Base-by-base conservation (phyloP, 805 yeast species). In the Candida berthetii region DNA sequence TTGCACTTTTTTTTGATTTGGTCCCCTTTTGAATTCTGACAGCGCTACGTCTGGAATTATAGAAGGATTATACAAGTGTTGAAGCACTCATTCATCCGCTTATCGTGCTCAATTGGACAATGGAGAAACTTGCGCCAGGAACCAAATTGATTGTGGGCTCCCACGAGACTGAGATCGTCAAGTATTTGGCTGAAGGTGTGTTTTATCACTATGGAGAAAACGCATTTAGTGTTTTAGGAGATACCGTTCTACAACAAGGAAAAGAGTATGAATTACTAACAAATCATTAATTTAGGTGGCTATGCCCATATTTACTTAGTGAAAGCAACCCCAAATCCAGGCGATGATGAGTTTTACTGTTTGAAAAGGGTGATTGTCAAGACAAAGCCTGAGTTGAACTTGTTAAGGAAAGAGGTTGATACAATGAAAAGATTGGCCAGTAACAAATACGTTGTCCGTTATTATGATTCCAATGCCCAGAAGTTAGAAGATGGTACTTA, bases 231-330 rank as follows among this genome's bases (percentile, higher is more conserved):
- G 9, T 13, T 22, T 28, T 28, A 28, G 31, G 5, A 8, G 31
- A 28, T 8, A n/a, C 11, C 32, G 6, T 15, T 29, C 11, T 14
- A 29, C 11, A 7, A 14, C 11, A 29, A 29, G 32, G 32, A 16
- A 17, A 8, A n/a, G 22, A 10, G 15, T 32, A 7, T 32, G 5
- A 18, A 32, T 18, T 32, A 8, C 15, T 10, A 13, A 13, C 24
- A 32, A 22, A 7, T 22, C 6, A 8, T 8, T 18, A 15, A 19
- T 19, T 10, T 16, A 54, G 85, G 88, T 44, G 95, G 93, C 4
- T 85, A 82, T 67, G 91, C 95, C 4, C 88, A 84, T 46, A 84
- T 85, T 16, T 85, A 85, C 58, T 68, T 72, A 29, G 91, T 82
- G 15, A 65, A 62, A 44, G 78, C 78, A 50, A 62, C 68, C 13